Conservation (phyloP, 306 rosid genomes). For the Prunus fruticosa region DNA sequence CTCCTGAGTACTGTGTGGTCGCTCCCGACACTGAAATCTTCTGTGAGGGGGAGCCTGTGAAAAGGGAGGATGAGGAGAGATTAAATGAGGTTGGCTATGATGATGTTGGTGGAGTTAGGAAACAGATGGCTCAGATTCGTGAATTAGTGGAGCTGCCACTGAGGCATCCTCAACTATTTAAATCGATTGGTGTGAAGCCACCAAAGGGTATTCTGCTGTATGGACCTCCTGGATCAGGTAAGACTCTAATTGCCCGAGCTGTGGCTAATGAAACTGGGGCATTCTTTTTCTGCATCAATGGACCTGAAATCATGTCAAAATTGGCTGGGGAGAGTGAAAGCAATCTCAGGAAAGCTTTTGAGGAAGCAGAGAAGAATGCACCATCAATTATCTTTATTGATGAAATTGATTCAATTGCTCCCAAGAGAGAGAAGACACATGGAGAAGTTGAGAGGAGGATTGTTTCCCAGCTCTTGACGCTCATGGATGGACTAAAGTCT, state of each 20-base stretch:
- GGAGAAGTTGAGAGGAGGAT: slow-evolving; percentile 98
- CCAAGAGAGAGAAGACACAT: slow-evolving; percentile 94
- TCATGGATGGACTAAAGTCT: slow-evolving; percentile 95
- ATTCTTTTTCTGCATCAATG: slow-evolving; percentile 96
- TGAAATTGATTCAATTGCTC: slow-evolving; percentile 97
- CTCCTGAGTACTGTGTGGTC: slow-evolving; percentile 89
- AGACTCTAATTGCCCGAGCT: slow-evolving; percentile 89
- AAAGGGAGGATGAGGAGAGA: slow-evolving; percentile 90
- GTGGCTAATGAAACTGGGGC: slow-evolving; percentile 99
- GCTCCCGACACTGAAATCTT: slow-evolving; percentile 98
- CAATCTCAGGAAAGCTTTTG: slow-evolving; percentile 95
- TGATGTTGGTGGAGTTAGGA: slow-evolving; percentile 95
- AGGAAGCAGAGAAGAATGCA: slow-evolving; percentile 99
- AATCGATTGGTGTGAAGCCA: slow-evolving; percentile 97
- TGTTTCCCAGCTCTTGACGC: slow-evolving; percentile 94
- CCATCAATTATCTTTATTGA: slow-evolving; percentile 95
- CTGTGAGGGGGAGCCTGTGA: slow-evolving; percentile 93
- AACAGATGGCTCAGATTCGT: slow-evolving; percentile 97
- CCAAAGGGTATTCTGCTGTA: slow-evolving; percentile 89
- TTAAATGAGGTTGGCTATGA: slow-evolving; percentile 97
- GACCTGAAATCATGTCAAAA: slow-evolving; percentile 95
- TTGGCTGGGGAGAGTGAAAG: slow-evolving; percentile 98
- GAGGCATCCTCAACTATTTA: slow-evolving; percentile 95
- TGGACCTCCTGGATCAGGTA: slow-evolving; percentile 96
- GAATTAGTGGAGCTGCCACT: slow-evolving; percentile 86